Percentiles rank a stretch among this genome's conserved stretches.
Evolutionary conservation across 2,329 filamentous ascomycete genomes (phyloP).

Genomic region (Fusarium graminum): DNA sequence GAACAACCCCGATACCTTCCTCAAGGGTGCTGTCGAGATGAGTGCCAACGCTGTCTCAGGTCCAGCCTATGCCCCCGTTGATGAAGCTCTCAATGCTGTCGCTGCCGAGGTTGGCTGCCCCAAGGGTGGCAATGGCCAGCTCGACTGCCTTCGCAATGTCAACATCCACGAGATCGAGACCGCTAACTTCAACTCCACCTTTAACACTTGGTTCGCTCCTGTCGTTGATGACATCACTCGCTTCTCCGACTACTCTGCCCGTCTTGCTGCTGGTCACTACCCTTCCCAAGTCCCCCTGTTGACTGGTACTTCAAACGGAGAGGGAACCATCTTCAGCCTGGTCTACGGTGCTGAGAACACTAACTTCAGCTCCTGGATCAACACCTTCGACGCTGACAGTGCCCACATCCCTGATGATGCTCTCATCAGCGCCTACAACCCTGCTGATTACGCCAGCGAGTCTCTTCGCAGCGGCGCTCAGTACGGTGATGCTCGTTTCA

Average conservation of each 20-base stretch:
- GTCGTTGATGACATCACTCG: conserved; percentile 54
- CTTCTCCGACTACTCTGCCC: conserved; percentile 49
- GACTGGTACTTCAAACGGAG: conserved; percentile 54
- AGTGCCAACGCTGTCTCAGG: conserved; percentile 58
- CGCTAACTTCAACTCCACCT: conserved; percentile 50
- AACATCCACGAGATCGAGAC: conserved; percentile 43
- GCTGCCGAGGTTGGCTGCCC: conserved; percentile 55
- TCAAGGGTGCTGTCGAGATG: conserved; percentile 57
- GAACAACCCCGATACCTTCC: conserved; percentile 56
- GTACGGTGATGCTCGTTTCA: conserved; percentile 61
- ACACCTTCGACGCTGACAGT: conserved; percentile 44
- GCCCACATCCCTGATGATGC: conserved; percentile 38
- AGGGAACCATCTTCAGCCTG: conserved; percentile 55
- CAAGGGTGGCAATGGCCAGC: conserved; percentile 48
- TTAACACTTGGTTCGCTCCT: conserved; percentile 59
- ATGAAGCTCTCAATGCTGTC: conserved; percentile 55
- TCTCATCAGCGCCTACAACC: conserved; percentile 36
- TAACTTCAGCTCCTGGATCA: conserved; percentile 48
- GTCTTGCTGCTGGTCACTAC: conserved; percentile 44
- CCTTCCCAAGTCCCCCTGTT: conserved; percentile 54
- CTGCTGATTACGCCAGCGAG: conserved; percentile 53
- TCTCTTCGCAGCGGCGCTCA: conserved; percentile 58
- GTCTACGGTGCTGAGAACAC: conserved; percentile 52
- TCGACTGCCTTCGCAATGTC: conserved; percentile 56
- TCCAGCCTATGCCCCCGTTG: conserved; percentile 54